Conservation (phyloP, 139 green algal species). For the Pleodorina starrii region DNA sequence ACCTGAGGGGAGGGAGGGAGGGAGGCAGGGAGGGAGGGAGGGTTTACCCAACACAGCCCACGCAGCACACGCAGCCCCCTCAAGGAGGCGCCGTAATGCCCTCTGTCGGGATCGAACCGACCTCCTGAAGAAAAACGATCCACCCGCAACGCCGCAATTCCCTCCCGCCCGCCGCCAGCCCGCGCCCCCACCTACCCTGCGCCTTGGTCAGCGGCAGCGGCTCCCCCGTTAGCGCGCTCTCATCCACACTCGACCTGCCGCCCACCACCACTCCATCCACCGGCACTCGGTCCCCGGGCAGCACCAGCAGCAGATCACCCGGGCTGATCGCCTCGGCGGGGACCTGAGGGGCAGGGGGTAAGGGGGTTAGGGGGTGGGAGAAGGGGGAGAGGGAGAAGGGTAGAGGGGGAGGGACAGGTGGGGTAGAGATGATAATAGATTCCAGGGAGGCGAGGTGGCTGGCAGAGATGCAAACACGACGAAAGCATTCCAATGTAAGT, state of each 20-base stretch:
- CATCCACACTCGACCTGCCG: slow-evolving; percentile 80
- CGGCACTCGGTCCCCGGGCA: slow-evolving; percentile 90
- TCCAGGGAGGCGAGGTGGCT: too few species aligned
- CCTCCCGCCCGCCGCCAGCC: too few species aligned
- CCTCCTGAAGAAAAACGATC: too few species aligned
- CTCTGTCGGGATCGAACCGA: too few species aligned
- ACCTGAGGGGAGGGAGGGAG: too few species aligned
- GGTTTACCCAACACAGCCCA: too few species aligned
- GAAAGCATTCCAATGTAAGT: not conserved
- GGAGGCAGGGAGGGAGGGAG: too few species aligned
- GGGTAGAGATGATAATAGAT: too few species aligned
- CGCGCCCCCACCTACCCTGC: slow-evolving; percentile 59
- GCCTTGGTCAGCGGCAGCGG: slow-evolving; percentile 84
- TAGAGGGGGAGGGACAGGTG: not conserved
- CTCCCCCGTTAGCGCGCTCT: slow-evolving; percentile 90
- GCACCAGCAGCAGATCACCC: slow-evolving; percentile 83
- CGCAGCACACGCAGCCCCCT: too few species aligned
- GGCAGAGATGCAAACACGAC: not conserved
- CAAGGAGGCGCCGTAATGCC: too few species aligned
- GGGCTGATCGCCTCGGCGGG: slow-evolving; percentile 75
- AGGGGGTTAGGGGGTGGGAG: not conserved
- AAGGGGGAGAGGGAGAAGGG: not conserved
- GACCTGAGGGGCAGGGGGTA: slow-evolving; percentile 60
- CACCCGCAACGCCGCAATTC: too few species aligned
- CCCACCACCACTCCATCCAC: slow-evolving; percentile 86